phyloP scores from a whole-genome alignment of 1,284 basidiomycete genomes.

The Pisolithus thermaeus region DNA sequence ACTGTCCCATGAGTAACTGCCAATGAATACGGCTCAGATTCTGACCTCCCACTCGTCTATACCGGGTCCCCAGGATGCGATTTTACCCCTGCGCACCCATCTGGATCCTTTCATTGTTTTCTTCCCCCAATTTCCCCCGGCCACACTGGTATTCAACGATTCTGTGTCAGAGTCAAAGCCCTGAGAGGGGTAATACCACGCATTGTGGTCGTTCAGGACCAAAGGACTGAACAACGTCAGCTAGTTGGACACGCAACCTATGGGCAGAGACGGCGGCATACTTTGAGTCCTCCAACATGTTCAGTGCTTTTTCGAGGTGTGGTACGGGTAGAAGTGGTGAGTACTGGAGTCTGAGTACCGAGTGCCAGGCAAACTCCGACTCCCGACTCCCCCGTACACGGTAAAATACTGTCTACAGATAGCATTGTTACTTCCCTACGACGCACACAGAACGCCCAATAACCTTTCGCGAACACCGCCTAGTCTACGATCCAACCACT shows the following conservation, averaged over 20 bases:
- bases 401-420: too few species aligned
- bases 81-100: conserved; percentile 73
- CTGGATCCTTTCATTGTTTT: conserved; percentile 63
- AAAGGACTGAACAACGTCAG: conserved; percentile 28
- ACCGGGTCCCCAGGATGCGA: conserved; percentile 70
- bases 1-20: conserved; percentile 10
- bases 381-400: neutral
- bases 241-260: neutral
- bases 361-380: neutral
- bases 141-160: conserved; percentile 39
- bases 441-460: too few species aligned
- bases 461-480: too few species aligned
- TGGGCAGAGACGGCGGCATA: conserved; percentile 8
- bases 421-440: too few species aligned
- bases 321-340: too few species aligned
- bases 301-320: conserved; percentile 16
- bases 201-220: conserved; percentile 64
- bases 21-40: conserved; percentile 1
- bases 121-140: conserved; percentile 72
- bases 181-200: conserved; percentile 73
- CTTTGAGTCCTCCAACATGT: conserved; percentile 29
- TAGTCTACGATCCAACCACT: neutral
- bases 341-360: neutral
- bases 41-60: conserved; percentile 79
- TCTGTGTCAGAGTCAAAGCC: conserved; percentile 60